Percentiles rank a stretch among this genome's conserved stretches.
Evolutionary conservation across 169 alveolate species (phyloP).

Genomic region (Amoebophrya sp.): DNA sequence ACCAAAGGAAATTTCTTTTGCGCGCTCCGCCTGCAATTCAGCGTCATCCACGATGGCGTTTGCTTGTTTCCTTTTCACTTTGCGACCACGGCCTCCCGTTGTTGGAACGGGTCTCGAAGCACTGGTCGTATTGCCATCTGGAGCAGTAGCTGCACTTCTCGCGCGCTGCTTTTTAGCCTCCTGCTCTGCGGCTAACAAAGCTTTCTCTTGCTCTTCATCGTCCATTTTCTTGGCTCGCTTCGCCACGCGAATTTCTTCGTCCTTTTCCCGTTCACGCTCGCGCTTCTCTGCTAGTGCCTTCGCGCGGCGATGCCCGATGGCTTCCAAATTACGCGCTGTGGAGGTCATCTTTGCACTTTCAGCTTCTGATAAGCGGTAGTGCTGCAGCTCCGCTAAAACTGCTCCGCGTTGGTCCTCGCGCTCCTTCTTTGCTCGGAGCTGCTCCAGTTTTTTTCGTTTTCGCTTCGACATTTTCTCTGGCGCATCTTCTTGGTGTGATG

Average conservation of each 20-base stretch:
- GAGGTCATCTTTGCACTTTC: neutral
- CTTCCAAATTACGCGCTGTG: neutral
- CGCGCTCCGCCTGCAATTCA: too few species aligned
- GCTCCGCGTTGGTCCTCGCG: neutral
- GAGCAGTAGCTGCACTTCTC: too few species aligned
- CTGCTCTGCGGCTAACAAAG: neutral
- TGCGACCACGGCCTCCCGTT: too few species aligned
- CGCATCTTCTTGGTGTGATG: slow-evolving; percentile 21
- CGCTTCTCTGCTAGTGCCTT: neutral
- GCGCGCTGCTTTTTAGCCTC: neutral
- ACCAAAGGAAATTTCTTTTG: neutral
- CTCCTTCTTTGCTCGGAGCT: slow-evolving; percentile 35
- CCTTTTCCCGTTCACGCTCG: too few species aligned
- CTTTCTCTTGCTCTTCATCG: neutral
- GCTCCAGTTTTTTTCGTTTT: slow-evolving; percentile 37
- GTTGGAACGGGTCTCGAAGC: too few species aligned
- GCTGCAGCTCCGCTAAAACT: slow-evolving; percentile 34
- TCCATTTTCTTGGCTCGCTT: neutral
- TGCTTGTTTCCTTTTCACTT: too few species aligned
- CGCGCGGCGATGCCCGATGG: neutral
- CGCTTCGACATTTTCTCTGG: slow-evolving; percentile 35
- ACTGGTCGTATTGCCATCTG: too few species aligned
- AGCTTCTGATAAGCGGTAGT: neutral
- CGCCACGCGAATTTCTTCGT: neutral
- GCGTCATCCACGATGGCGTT: too few species aligned